Evolutionary conservation across 768 basidiomycete genomes (phyloP).

Genomic region (Crassisporium funariophilum): DNA sequence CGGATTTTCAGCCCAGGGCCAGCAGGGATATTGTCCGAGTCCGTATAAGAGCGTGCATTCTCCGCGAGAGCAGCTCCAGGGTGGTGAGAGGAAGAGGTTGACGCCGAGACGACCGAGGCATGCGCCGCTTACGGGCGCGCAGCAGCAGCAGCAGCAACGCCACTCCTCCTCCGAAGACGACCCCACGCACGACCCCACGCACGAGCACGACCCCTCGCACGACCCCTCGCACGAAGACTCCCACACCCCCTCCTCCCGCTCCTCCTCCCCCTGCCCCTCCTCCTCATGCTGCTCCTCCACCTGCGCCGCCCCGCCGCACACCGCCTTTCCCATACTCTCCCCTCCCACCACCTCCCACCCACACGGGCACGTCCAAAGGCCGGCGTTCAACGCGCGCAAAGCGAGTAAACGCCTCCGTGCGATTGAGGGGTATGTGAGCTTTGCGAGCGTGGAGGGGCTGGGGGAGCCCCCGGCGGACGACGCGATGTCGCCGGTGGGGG

Average conservation of each 20-base stretch:
- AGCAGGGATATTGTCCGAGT: constrained; percentile 19
- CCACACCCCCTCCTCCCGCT: constrained; percentile 9
- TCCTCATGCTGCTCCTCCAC: neutral
- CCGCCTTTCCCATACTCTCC: neutral
- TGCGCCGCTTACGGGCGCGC: neutral
- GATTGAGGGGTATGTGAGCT: constrained; percentile 69
- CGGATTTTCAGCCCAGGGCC: constrained; percentile 6
- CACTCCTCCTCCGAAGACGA: neutral
- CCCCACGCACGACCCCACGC: constrained; percentile 2
- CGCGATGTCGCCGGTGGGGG: constrained; percentile 11
- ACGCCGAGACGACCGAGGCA: constrained; percentile 6
- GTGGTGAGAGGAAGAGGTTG: neutral
- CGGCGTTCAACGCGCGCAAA: constrained; percentile 63
- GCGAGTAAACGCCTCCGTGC: constrained; percentile 59
- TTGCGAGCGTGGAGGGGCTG: constrained; percentile 66
- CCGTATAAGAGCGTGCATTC: constrained; percentile 22
- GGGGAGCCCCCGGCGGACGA: constrained; percentile 54
- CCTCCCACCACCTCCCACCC: constrained; percentile 3
- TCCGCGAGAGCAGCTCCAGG: neutral
- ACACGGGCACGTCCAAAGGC: constrained; percentile 13
- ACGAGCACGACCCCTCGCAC: constrained; percentile 9
- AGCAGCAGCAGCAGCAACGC: neutral
- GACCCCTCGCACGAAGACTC: constrained; percentile 5
- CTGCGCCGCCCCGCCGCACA: neutral
- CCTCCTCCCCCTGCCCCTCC: neutral